Evolutionary conservation across 768 basidiomycete genomes (phyloP), one percentile per base, ranked within the genome.

Genomic region (Daedalea quercina): DNA sequence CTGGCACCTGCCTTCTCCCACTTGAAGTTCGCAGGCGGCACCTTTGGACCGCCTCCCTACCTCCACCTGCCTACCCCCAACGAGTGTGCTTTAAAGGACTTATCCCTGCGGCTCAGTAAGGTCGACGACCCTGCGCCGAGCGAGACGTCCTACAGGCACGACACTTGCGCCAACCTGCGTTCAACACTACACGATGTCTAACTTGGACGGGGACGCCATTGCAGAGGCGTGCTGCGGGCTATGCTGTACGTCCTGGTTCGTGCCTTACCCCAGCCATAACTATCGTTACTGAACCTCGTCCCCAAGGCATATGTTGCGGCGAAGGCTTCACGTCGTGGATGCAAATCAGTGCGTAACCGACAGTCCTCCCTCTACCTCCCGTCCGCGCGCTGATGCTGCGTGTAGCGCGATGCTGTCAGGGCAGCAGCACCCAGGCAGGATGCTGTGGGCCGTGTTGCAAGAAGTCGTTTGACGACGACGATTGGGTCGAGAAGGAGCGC

Each of bases 371-470:
- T 3, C 44, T 13, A 7, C 44, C 44, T 4, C 23, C 44, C 11
- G 23, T 11, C 13, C 4, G 15, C 46, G 13, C 31, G 13, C 22
- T 31, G 25, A 22, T 26, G 12, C 17, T 24, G 24, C 46, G 8
- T 47, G 9, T 19, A 47, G 46, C 46, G 7, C 9, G 20, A 33
- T 47, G 46, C 31, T 47, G 46, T 19, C 23, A 4, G 13, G 28
- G 28, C 9, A 28, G 26, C 28, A 13, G 26, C 20, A 22, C 11
- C 3, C 46, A 47, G 46, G 31, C 26, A n/a, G 46, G 46, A 4
- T 47, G 46, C 31, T 47, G 24, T 19, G 46, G 46, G 28, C 28
- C 26, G 4, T 47, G 46, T n/a, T 47, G 46, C 19, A 47, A 47
- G 46, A 12, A n/a, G 9, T 47, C 46, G 25, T 47, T 47, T 19